These are phyloP conservation scores for sorghum (Sorghum bicolor) DNA, from an alignment of 176 grass and related monocot genomes.

Conservation along the genomic window DNA sequence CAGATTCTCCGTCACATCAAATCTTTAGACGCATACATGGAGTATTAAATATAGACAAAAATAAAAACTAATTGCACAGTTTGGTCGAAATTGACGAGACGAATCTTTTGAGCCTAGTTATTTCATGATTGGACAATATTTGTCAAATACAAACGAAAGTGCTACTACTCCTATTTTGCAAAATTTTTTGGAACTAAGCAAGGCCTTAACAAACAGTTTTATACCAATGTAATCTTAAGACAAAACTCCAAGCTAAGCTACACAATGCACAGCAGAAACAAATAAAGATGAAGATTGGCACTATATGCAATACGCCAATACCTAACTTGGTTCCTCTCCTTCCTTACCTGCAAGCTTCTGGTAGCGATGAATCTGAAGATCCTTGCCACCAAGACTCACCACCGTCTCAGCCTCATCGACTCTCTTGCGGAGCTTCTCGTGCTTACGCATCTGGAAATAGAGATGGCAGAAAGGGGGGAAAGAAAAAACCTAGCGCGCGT, in stretches of 20 bases:
- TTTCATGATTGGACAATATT: too few relatives aligned
- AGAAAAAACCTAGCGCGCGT: conserved; percentile 20
- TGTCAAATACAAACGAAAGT: too few relatives aligned
- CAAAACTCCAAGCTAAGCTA: neutral
- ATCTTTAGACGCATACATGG: too few relatives aligned
- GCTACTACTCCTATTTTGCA: too few relatives aligned
- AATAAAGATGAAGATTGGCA: neutral
- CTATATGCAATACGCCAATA: neutral
- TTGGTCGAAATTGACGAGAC: too few relatives aligned
- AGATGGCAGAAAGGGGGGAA: too few relatives aligned
- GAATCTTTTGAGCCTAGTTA: too few relatives aligned
- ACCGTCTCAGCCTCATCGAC: conserved; percentile 12
- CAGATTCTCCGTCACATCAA: too few relatives aligned
- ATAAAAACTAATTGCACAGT: too few relatives aligned
- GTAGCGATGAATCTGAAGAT: conserved; percentile 15
- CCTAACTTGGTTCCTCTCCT: neutral
- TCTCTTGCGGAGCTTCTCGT: neutral
- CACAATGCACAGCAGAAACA: neutral
- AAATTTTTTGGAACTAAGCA: too few relatives aligned
- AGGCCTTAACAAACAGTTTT: too few relatives aligned
- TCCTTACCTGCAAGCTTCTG: conserved; percentile 31
- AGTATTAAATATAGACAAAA: too few relatives aligned
- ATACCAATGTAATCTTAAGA: neutral
- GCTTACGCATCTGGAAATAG: conserved; percentile 21
- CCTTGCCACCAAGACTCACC: conserved; percentile 25